Conservation (phyloP, 2,329 filamentous ascomycete species). For the Fusarium sp. region DNA sequence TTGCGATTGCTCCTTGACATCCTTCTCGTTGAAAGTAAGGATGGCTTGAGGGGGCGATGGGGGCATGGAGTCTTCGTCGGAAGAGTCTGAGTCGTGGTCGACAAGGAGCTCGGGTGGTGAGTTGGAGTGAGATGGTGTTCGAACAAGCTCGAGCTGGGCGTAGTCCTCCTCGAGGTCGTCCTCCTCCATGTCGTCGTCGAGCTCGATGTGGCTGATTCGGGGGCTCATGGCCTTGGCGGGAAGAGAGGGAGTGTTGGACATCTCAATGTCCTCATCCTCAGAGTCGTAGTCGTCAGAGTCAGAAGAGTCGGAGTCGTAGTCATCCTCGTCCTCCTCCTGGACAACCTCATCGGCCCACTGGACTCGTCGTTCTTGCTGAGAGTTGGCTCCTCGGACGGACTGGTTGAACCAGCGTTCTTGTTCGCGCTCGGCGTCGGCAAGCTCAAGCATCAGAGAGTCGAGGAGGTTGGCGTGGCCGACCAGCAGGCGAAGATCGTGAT, state of each 20-base stretch:
- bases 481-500: conserved; percentile 94
- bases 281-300: conserved; percentile 62
- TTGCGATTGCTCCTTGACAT: conserved; percentile 57
- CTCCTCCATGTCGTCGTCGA: conserved; percentile 60
- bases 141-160: conserved; percentile 73
- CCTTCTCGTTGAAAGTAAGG: conserved; percentile 71
- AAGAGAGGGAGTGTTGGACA: conserved; percentile 59
- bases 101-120: conserved; percentile 75
- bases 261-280: conserved; percentile 70
- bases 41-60: conserved; percentile 72
- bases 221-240: conserved; percentile 56
- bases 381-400: conserved; percentile 80
- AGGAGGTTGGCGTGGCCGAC: conserved; percentile 99
- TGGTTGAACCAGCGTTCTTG: conserved; percentile 99
- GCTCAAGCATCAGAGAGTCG: conserved; percentile 90
- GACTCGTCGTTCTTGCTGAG: conserved; percentile 75
- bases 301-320: conserved; percentile 72
- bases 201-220: conserved; percentile 52
- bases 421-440: conserved; percentile 93
- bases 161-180: conserved; percentile 74
- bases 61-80: conserved; percentile 81
- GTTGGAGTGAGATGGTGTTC: conserved; percentile 73
- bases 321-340: conserved; percentile 78
- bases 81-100: conserved; percentile 76
- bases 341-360: conserved; percentile 87